These are phyloP conservation scores for Globisporangium carolinianum DNA, from an alignment of 352 stramenopile genomes.

Conservation along the genomic window DNA sequence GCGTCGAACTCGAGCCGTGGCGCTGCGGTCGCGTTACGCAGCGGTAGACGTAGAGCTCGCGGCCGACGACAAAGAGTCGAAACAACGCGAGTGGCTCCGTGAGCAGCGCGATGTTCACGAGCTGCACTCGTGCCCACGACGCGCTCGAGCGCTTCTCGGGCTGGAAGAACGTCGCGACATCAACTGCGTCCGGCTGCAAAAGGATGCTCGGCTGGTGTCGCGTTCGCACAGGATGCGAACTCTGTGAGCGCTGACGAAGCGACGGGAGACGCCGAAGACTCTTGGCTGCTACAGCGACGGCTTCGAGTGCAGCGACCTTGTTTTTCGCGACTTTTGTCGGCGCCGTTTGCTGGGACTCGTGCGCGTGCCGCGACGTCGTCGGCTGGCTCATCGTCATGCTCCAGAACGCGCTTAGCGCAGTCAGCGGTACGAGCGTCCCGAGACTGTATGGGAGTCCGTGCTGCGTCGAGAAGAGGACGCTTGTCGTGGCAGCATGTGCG, in stretches of 20 bases:
- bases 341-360: background rate
- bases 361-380: background rate
- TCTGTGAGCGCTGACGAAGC: background rate
- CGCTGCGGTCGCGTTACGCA: background rate
- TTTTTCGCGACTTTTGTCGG: background rate
- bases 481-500: background rate
- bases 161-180: slow-evolving; percentile 2
- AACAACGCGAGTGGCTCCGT: slow-evolving; percentile 5
- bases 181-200: background rate
- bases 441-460: slow-evolving; percentile 16
- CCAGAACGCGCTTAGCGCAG: slow-evolving; percentile 17
- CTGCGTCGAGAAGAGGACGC: slow-evolving; percentile 4
- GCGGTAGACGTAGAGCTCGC: slow-evolving; percentile 6
- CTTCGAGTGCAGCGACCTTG: background rate
- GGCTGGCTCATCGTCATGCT: background rate
- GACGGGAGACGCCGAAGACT: background rate
- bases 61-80: background rate
- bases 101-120: slow-evolving; percentile 12
- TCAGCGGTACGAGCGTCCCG: slow-evolving; percentile 6
- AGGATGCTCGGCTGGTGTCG: background rate
- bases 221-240: background rate
- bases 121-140: slow-evolving; percentile 5
- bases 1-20: background rate
- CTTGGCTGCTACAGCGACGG: background rate
- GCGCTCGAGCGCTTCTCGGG: background rate